Conservation (phyloP, 371 early-diverging fungal genomes). For the Mucor circinelloides region DNA sequence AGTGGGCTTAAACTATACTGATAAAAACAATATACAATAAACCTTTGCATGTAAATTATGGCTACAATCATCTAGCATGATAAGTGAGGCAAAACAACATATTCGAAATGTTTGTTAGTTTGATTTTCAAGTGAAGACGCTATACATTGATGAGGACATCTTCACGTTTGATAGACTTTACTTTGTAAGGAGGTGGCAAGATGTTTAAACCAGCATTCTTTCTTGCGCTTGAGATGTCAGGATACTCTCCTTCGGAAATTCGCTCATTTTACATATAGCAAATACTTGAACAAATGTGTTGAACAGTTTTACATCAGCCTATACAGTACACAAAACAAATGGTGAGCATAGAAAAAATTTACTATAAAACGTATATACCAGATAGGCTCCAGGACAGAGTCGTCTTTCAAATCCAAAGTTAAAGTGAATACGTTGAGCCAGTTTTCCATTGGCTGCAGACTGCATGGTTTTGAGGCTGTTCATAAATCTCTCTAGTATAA, state of each 20-base stretch:
- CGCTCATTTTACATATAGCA: constrained; percentile 9
- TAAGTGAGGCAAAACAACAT: too few relatives aligned
- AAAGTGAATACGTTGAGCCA: constrained; percentile 19
- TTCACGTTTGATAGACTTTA: background rate
- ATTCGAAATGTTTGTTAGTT: too few relatives aligned
- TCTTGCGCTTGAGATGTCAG: background rate
- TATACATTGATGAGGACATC: background rate
- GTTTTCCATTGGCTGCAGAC: constrained; percentile 8
- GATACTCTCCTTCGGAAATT: background rate
- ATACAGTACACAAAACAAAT: too few relatives aligned
- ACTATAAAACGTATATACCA: constrained; percentile 4
- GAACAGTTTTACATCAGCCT: constrained; percentile 13
- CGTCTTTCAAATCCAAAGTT: constrained; percentile 29
- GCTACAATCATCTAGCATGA: too few relatives aligned
- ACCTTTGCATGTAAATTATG: too few relatives aligned
- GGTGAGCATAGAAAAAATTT: background rate
- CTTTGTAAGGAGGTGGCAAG: constrained; percentile 4
- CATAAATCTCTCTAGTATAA: constrained; percentile 15
- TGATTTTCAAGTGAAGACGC: background rate
- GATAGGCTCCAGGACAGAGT: constrained; percentile 17
- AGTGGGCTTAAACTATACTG: background rate
- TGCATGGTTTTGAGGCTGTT: constrained; percentile 10
- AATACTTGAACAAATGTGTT: constrained; percentile 1
- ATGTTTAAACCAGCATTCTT: constrained; percentile 5
- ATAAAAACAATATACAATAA: too few relatives aligned